Evolutionary conservation across 768 basidiomycete species (phyloP), one percentile per base, ranked within the genome.

Genomic region (Infundibulicybe gibba): DNA sequence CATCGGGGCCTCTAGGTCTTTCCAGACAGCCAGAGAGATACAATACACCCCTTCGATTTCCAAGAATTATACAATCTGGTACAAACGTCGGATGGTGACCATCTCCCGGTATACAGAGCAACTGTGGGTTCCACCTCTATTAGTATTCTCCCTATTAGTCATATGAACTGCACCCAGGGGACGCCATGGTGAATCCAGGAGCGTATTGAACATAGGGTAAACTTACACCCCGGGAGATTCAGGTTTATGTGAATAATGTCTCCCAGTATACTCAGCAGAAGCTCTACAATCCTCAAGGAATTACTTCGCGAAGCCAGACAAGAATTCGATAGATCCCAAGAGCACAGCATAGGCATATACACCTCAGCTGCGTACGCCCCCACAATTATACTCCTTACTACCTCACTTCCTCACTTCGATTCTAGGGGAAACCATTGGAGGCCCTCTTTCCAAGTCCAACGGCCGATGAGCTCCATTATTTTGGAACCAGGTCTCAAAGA

Each of bases 401-500:
- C 37, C 16, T 8, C 8, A 25, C 6, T n/a, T 2, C 30, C 10
- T 20, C 13, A 6, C 34, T 10, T 14, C 3, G 35, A 8, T 32
- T 17, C 34, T 37, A 58, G 54, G 25, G 43, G 42, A 49, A 66
- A 71, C 44, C 50, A 65, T 47, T 85, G 82, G 83, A 67, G 64
- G 16, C 67, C 68, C 34, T 68, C 76, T 6, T 71, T 66, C 5
- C 75, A 81, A 16, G 68, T 72, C 17, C 81, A 79, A 53, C 79
- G 85, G 6, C 68, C 79, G 5, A 58, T 81, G 34, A 56, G 68
- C 17, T 81, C 83, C 0, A 77, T 87, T 32, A 72, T 86, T n/a
- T 63, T 86, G 6, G 81, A 85, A 17, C 71, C 71, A 0, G 80
- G 81, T 0, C 62, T 83, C 17, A 72, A 75, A 38, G 77, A 83